Conservation (phyloP, 2,329 filamentous ascomycete genomes). For the Colletotrichum sidae region DNA sequence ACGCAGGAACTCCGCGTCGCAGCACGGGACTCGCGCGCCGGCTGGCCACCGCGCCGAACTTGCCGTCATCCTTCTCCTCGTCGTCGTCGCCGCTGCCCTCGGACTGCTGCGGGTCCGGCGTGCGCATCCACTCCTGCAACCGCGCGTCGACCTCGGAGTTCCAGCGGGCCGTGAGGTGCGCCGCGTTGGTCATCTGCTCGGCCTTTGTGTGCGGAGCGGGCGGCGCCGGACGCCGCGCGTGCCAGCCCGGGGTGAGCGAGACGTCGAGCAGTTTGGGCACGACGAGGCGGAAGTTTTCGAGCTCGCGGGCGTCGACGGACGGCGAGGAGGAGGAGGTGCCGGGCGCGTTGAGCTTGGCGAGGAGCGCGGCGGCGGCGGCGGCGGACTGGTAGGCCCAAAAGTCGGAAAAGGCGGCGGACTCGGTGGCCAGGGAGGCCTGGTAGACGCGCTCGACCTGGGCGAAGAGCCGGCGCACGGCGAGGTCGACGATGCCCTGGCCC, state of each 20-base stretch:
- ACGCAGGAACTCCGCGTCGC: background rate
- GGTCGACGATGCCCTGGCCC: slow-evolving; percentile 51
- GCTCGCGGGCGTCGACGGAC: slow-evolving; percentile 38
- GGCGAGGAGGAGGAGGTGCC: background rate
- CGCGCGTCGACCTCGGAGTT: slow-evolving; percentile 56
- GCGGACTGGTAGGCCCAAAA: slow-evolving; percentile 48
- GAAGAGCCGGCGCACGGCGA: slow-evolving; percentile 54
- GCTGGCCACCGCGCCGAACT: slow-evolving; percentile 13
- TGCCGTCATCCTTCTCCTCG: slow-evolving; percentile 6
- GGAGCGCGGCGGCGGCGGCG: slow-evolving; percentile 35
- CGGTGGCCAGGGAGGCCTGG: slow-evolving; percentile 52
- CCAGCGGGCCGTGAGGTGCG: slow-evolving; percentile 62
- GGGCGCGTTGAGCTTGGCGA: slow-evolving; percentile 34
- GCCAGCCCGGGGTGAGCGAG: slow-evolving; percentile 66
- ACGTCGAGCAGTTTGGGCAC: slow-evolving; percentile 65
- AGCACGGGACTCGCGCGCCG: background rate
- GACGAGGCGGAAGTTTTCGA: slow-evolving; percentile 61
- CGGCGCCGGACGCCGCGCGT: slow-evolving; percentile 53
- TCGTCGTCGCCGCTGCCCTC: background rate
- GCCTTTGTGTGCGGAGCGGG: slow-evolving; percentile 58
- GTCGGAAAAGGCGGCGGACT: slow-evolving; percentile 59
- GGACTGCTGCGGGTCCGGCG: slow-evolving; percentile 37
- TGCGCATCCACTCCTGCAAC: slow-evolving; percentile 57
- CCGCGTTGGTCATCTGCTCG: slow-evolving; percentile 67
- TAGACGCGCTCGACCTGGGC: slow-evolving; percentile 61